Percentiles rank a stretch among this genome's conserved stretches.
phyloP scores from a whole-genome alignment of 768 basidiomycete genomes.

The Lentinula edodes region DNA sequence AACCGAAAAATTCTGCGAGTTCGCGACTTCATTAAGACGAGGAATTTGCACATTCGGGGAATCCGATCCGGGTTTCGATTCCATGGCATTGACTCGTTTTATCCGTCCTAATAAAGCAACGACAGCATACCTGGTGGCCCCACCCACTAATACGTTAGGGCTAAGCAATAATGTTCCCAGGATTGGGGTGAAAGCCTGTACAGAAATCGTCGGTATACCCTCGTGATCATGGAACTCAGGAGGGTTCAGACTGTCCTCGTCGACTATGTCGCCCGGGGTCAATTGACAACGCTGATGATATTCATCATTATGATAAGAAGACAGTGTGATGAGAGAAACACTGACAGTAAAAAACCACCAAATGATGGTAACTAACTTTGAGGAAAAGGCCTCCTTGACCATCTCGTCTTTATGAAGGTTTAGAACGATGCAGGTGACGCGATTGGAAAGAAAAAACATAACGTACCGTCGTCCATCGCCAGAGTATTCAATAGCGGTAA shows the following conservation, averaged over 20 bases:
- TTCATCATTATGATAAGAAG: background rate
- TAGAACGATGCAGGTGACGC: background rate
- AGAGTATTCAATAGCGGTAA: constrained; percentile 83
- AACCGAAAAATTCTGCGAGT: constrained; percentile 3
- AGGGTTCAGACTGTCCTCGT: constrained; percentile 3
- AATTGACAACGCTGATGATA: constrained; percentile 58
- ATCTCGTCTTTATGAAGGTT: constrained; percentile 55
- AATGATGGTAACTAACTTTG: constrained; percentile 72
- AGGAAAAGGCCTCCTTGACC: constrained; percentile 84
- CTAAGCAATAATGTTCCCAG: constrained; percentile 85
- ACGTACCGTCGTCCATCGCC: constrained; percentile 79
- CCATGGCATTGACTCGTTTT: constrained; percentile 49
- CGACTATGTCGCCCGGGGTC: constrained; percentile 37
- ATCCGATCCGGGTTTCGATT: constrained; percentile 19
- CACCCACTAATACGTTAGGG: constrained; percentile 67
- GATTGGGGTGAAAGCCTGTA: constrained; percentile 87
- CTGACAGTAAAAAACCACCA: constrained; percentile 88
- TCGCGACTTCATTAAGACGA: background rate
- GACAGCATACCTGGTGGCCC: constrained; percentile 66
- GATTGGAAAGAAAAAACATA: background rate
- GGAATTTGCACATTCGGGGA: constrained; percentile 7
- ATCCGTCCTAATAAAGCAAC: constrained; percentile 75
- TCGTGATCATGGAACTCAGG: constrained; percentile 16
- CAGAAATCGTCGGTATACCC: constrained; percentile 51
- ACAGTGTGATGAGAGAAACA: constrained; percentile 6